These are phyloP conservation scores for Cubamyces lactineus DNA, from an alignment of 768 basidiomycete genomes.

Conservation along the genomic window DNA sequence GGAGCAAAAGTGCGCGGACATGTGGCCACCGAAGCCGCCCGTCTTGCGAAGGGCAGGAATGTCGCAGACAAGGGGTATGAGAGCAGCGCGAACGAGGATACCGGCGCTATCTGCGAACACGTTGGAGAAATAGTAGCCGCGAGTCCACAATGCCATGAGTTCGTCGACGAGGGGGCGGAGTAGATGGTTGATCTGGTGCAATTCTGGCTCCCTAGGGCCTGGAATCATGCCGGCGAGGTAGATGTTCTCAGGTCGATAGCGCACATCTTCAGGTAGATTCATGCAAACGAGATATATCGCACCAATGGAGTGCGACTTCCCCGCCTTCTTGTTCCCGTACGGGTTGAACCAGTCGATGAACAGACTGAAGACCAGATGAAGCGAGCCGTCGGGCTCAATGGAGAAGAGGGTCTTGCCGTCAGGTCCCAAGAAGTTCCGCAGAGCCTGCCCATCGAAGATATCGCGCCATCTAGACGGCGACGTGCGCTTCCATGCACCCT, in stretches of 20 bases:
- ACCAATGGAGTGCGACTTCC: conserved; percentile 14
- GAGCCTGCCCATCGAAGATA: conserved; percentile 14
- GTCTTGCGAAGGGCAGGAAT: conserved; percentile 39
- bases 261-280: conserved; percentile 31
- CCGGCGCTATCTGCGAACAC: too few relatives aligned
- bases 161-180: conserved; percentile 42
- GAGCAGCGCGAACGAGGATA: conserved; percentile 33
- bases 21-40: conserved; percentile 32
- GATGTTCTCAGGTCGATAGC: conserved; percentile 38
- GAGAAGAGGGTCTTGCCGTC: conserved; percentile 14
- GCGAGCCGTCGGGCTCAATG: not conserved
- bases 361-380: conserved; percentile 19
- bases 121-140: too few relatives aligned
- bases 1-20: conserved; percentile 34
- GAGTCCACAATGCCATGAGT: conserved; percentile 38
- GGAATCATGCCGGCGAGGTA: conserved; percentile 47
- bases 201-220: conserved; percentile 42
- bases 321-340: conserved; percentile 16
- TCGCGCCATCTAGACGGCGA: conserved; percentile 14
- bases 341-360: conserved; percentile 29
- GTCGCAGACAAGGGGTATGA: conserved; percentile 42
- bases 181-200: conserved; percentile 41
- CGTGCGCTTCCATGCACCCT: too few relatives aligned
- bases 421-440: conserved; percentile 19
- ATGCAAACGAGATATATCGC: conserved; percentile 32